These are phyloP conservation scores for Lactifluus pinguis DNA, from an alignment of 768 basidiomycete species.

Conservation along the genomic window DNA sequence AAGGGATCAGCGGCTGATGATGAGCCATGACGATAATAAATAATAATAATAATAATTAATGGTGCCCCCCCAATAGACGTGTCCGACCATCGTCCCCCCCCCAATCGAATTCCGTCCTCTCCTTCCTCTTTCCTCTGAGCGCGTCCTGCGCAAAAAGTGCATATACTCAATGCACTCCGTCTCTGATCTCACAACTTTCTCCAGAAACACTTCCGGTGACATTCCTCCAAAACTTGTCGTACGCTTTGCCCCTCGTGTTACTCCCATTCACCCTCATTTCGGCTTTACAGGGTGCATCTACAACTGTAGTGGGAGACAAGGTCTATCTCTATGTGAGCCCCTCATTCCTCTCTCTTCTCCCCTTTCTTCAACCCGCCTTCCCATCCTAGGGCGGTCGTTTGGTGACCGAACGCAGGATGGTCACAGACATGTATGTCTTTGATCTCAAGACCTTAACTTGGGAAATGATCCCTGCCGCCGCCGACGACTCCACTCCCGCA, in stretches of 20 bases:
- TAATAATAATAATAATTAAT: background rate
- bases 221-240: slow-evolving; percentile 85
- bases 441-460: slow-evolving; percentile 76
- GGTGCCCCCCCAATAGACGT: background rate
- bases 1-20: no score
- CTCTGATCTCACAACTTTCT: slow-evolving; percentile 82
- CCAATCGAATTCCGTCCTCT: no score
- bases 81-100: background rate
- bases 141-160: background rate
- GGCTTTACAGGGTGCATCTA: slow-evolving; percentile 64
- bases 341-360: background rate
- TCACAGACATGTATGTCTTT: slow-evolving; percentile 84
- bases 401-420: slow-evolving; percentile 81
- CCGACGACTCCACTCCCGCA: slow-evolving; percentile 64
- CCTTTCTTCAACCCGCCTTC: background rate
- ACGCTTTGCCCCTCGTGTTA: slow-evolving; percentile 26
- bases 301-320: slow-evolving; percentile 81
- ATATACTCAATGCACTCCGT: slow-evolving; percentile 56
- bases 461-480: slow-evolving; percentile 53
- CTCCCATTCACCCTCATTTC: background rate
- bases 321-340: slow-evolving; percentile 79
- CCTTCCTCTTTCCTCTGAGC: background rate
- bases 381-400: slow-evolving; percentile 67
- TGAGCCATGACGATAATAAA: no score
- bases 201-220: slow-evolving; percentile 75